Conservation (phyloP, 1,284 basidiomycete genomes). For the Ganoderma boninense region DNA sequence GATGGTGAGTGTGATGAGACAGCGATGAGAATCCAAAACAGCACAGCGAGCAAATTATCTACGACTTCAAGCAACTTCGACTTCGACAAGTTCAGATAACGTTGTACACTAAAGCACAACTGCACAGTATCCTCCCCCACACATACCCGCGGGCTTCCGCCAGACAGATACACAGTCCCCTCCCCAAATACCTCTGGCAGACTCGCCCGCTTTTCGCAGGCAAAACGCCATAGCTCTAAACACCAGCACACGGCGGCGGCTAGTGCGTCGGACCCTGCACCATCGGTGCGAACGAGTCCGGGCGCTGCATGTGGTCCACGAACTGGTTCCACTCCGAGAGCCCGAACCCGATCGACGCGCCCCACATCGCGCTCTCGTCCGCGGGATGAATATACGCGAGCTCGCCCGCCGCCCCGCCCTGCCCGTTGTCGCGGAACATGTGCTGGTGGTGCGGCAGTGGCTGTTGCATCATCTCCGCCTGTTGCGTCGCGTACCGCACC, state of each 20-base stretch:
- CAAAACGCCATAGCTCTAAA: neutral
- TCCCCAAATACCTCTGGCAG: neutral
- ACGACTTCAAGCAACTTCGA: conserved; percentile 1
- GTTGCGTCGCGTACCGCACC: conserved; percentile 26
- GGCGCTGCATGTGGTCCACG: conserved; percentile 54
- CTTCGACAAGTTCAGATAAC: neutral
- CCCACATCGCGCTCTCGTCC: conserved; percentile 50
- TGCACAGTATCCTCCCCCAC: neutral
- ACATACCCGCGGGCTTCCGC: neutral
- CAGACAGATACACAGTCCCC: neutral
- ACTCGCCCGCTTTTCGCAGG: neutral
- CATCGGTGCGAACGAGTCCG: conserved; percentile 34
- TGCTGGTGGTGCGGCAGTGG: conserved; percentile 27
- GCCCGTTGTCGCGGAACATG: conserved; percentile 18
- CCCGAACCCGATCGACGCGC: conserved; percentile 49
- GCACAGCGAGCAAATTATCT: neutral
- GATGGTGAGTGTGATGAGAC: neutral
- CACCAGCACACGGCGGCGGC: neutral
- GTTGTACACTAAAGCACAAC: neutral
- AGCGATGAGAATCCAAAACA: neutral
- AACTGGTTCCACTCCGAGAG: conserved; percentile 54
- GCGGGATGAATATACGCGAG: conserved; percentile 40
- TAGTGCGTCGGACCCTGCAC: conserved; percentile 28
- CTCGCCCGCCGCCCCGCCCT: conserved; percentile 18
- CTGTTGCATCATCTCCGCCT: conserved; percentile 28